Base-by-base conservation (phyloP, 2,329 filamentous ascomycete species). In the Truncatella angustata region DNA sequence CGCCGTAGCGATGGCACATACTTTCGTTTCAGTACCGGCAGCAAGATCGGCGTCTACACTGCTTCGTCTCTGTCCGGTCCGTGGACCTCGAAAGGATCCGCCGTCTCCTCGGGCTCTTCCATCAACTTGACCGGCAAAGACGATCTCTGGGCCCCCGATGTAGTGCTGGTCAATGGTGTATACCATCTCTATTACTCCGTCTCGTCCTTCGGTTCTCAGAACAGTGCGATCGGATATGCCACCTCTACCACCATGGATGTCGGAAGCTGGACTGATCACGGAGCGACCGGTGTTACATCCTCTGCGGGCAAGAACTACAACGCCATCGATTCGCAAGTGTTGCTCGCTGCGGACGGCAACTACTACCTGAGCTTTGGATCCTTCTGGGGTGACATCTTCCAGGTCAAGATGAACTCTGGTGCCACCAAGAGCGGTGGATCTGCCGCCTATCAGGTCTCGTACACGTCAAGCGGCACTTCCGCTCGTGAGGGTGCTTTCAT, bases 161-260 rank as follows among this genome's bases (percentile, higher is more conserved):
- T 85, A 14, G 65, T 71, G 20, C 68, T 79, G 12, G 72, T 88
- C 16, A 78, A 78, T 55, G 71, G 69, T 49, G 72, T 77, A 3
- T 86, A 85, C 69, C 78, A 84, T 60, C 74, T 89, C 14, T 87
- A 85, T 74, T 87, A 88, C 67, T 73, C 80, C 1, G 82, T 87
- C 16, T 83, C 78, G 30, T 72, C 77, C 0, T 86, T 85, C 56
- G 84, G 84, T 0, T 76, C 73, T 0, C 82, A 86, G 56, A 68
- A 75, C 64, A 84, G 79, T 0, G 81, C 81, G 28, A 87, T 88
- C 56, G 85, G 86, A 16, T 68, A 75, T 9, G 76, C 75, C 2
- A 74, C 70, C 3, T 74, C 71, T 1, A 57, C 66, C 0, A 76
- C 71, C 1, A 65, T 80, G 64, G 76, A 81, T 21, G 68, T 73